phyloP scores from a whole-genome alignment of 2,329 filamentous ascomycete genomes.

The Penicillium sp. region DNA sequence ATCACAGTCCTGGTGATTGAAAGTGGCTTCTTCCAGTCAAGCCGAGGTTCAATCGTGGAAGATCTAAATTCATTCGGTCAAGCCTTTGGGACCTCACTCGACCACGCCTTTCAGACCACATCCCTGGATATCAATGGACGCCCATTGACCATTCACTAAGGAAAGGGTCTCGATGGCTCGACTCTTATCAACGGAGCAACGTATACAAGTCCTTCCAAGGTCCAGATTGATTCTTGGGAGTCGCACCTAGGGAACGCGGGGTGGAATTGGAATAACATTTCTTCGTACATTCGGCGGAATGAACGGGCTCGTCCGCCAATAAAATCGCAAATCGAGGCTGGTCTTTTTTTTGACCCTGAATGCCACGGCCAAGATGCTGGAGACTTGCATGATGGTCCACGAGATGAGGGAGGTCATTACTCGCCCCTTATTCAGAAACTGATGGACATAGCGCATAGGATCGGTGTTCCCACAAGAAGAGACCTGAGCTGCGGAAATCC shows the following conservation, averaged over 20 bases:
- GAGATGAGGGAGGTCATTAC: background rate
- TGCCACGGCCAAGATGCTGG: background rate
- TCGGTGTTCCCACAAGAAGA: background rate
- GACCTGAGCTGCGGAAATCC: background rate
- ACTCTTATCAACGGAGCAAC: background rate
- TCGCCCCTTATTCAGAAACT: too few relatives aligned
- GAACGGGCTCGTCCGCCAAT: background rate
- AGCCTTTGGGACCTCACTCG: background rate
- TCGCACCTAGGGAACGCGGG: background rate
- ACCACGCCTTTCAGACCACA: background rate
- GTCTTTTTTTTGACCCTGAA: background rate
- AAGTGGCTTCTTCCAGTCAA: background rate
- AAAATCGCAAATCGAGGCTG: background rate
- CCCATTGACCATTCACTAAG: background rate
- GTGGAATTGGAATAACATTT: background rate
- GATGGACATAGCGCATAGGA: background rate
- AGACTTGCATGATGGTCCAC: background rate
- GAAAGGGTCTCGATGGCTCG: background rate
- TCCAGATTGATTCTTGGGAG: background rate
- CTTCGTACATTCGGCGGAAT: background rate
- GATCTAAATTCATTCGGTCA: background rate
- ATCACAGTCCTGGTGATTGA: background rate
- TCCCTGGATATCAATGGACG: background rate
- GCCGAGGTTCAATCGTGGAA: background rate
- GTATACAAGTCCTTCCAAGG: background rate